Evolutionary conservation across 139 green algal species (phyloP).

Genomic region (Tetraselmis chui): DNA sequence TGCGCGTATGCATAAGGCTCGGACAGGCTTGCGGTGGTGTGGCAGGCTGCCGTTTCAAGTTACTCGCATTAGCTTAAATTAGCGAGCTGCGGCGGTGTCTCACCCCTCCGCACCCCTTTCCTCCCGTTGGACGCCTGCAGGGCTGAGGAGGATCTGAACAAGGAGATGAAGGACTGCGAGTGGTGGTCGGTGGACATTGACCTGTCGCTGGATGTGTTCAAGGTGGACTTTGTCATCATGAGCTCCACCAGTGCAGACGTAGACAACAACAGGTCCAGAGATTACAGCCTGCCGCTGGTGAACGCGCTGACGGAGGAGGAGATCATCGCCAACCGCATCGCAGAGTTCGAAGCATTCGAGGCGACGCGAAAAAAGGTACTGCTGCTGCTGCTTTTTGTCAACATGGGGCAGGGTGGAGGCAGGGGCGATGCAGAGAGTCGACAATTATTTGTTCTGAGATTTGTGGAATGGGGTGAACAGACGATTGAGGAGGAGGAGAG

Average conservation of each 20-base stretch:
- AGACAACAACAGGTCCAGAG: conserved; percentile 66
- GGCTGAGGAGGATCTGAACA: too few species aligned
- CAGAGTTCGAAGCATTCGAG: conserved; percentile 35
- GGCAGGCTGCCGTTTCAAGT: too few species aligned
- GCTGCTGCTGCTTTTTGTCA: conserved; percentile 3
- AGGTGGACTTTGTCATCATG: conserved; percentile 70
- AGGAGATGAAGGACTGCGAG: not conserved
- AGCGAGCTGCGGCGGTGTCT: too few species aligned
- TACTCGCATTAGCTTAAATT: too few species aligned
- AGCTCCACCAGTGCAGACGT: conserved; percentile 42
- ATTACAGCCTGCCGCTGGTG: conserved; percentile 58
- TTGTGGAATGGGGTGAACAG: too few species aligned
- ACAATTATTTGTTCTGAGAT: not conserved
- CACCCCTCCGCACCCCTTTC: too few species aligned
- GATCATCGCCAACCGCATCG: conserved; percentile 39
- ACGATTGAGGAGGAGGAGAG: not conserved
- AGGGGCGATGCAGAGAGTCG: conserved; percentile 2
- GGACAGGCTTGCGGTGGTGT: too few species aligned
- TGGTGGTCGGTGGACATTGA: conserved; percentile 43
- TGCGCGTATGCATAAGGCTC: too few species aligned
- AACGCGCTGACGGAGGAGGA: conserved; percentile 55
- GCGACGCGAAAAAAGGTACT: too few species aligned
- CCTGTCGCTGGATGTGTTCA: conserved; percentile 55
- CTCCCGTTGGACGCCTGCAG: too few species aligned
- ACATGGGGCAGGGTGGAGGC: not conserved